These are phyloP conservation scores for Brassica balearica DNA, from an alignment of 441 rosid species.

Conservation along the genomic window DNA sequence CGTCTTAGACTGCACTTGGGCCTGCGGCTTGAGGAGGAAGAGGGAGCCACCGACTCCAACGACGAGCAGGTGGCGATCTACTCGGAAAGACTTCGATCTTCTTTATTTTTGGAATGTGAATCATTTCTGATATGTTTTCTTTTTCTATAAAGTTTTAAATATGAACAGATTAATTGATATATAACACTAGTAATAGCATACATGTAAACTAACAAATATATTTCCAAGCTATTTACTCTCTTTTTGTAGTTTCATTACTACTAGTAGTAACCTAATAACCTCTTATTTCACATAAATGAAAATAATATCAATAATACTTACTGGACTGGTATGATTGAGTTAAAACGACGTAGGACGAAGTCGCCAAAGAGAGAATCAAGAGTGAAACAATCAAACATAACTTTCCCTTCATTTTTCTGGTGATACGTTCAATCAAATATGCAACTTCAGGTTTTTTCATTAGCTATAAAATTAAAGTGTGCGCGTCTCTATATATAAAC, in stretches of 20 bases:
- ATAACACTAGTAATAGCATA: not conserved
- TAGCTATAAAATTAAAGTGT: not conserved
- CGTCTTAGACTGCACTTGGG: not conserved
- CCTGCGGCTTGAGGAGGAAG: slow-evolving; percentile 8
- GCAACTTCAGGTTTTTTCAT: slow-evolving; percentile 16
- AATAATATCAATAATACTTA: not conserved
- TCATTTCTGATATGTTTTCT: slow-evolving; percentile 17
- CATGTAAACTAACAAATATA: slow-evolving; percentile 10
- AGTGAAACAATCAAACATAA: slow-evolving; percentile 29
- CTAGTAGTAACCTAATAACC: not conserved
- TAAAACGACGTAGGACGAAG: slow-evolving; percentile 11
- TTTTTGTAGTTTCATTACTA: slow-evolving; percentile 4
- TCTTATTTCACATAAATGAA: not conserved
- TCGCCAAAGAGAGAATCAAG: slow-evolving; percentile 25
- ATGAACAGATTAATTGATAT: slow-evolving; percentile 3
- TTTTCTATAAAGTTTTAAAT: slow-evolving; percentile 19
- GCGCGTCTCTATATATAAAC: slow-evolving; percentile 16
- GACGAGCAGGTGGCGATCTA: slow-evolving; percentile 36
- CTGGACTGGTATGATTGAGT: slow-evolving; percentile 18
- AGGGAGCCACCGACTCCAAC: slow-evolving; percentile 24
- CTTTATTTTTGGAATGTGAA: slow-evolving; percentile 31
- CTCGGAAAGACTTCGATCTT: slow-evolving; percentile 30
- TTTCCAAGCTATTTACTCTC: not conserved
- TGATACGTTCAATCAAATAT: slow-evolving; percentile 6
- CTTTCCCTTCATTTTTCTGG: slow-evolving; percentile 32